Percentiles rank a stretch among this genome's conserved stretches.
These are phyloP conservation scores for Aspergillus candidus DNA, from an alignment of 2,329 filamentous ascomycete genomes.

Conservation along the genomic window DNA sequence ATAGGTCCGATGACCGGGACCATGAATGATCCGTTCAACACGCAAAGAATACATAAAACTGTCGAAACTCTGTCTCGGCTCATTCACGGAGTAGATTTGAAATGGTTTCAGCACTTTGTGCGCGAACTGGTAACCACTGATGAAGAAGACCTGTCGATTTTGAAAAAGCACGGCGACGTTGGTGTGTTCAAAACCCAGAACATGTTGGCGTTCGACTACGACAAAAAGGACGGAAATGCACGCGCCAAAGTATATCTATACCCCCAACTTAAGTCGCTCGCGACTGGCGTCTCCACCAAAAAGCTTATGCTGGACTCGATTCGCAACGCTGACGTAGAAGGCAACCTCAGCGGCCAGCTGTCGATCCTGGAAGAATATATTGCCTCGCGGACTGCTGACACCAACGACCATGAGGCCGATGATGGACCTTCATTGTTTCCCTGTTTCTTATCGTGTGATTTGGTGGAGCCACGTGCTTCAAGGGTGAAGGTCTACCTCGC, in stretches of 20 bases:
- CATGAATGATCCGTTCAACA: constrained; percentile 11
- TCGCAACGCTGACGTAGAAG: background rate
- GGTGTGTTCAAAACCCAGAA: constrained; percentile 1
- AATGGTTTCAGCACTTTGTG: constrained; percentile 7
- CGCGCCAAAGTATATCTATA: constrained; percentile 12
- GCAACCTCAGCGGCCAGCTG: background rate
- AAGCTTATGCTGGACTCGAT: constrained; percentile 11
- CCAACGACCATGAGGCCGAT: no score
- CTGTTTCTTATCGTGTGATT: constrained; percentile 2
- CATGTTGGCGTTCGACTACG: background rate
- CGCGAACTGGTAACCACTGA: constrained; percentile 7
- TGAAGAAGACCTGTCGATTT: background rate
- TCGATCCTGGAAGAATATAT: background rate
- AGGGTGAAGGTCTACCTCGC: constrained; percentile 2
- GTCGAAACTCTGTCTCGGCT: constrained; percentile 5
- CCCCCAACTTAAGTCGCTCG: constrained; percentile 9
- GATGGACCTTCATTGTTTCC: background rate
- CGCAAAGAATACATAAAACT: constrained; percentile 2
- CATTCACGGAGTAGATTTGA: constrained; percentile 4
- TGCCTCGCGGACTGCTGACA: background rate
- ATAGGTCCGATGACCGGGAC: constrained; percentile 8
- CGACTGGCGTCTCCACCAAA: constrained; percentile 8
- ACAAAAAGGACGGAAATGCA: background rate
- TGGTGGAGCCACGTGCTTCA: background rate
- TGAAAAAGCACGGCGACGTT: background rate